phyloP scores from a whole-genome alignment of 2,329 filamentous ascomycete species.

The Pseudonectria buxi region DNA sequence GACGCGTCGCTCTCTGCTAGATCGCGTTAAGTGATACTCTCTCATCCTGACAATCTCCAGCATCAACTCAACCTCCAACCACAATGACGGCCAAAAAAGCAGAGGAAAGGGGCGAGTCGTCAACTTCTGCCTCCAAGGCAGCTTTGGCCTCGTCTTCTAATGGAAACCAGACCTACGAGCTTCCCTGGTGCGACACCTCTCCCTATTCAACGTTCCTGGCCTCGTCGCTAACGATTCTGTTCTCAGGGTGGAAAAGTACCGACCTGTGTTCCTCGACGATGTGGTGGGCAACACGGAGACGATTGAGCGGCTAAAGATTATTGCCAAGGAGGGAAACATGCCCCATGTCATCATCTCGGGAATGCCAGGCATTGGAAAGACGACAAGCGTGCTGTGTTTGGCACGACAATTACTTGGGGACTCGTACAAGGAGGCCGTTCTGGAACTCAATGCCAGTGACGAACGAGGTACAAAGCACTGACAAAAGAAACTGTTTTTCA shows the following conservation, averaged over 20 bases:
- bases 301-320: conserved; percentile 94
- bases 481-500: background rate
- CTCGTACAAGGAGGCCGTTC: conserved; percentile 92
- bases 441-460: conserved; percentile 94
- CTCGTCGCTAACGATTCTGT: conserved; percentile 16
- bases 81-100: conserved; percentile 44
- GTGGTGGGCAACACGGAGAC: conserved; percentile 97
- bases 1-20: conserved; percentile 27
- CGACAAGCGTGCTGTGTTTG: conserved; percentile 87
- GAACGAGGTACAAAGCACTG: conserved; percentile 60
- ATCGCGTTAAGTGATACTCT: conserved; percentile 32
- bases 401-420: conserved; percentile 87
- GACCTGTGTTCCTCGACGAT: conserved; percentile 90
- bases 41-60: conserved; percentile 14
- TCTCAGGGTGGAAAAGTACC: conserved; percentile 92
- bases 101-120: conserved; percentile 54
- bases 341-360: conserved; percentile 99
- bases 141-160: conserved; percentile 44
- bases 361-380: conserved; percentile 98
- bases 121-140: conserved; percentile 52
- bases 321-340: conserved; percentile 98
- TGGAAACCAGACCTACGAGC: conserved; percentile 57
- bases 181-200: conserved; percentile 59
- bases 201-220: conserved; percentile 1
- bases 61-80: conserved; percentile 2